Evolutionary conservation across 1,139 yeast species (phyloP), one percentile per base, ranked within the genome.

Genomic region (Pneumocystis murina): DNA sequence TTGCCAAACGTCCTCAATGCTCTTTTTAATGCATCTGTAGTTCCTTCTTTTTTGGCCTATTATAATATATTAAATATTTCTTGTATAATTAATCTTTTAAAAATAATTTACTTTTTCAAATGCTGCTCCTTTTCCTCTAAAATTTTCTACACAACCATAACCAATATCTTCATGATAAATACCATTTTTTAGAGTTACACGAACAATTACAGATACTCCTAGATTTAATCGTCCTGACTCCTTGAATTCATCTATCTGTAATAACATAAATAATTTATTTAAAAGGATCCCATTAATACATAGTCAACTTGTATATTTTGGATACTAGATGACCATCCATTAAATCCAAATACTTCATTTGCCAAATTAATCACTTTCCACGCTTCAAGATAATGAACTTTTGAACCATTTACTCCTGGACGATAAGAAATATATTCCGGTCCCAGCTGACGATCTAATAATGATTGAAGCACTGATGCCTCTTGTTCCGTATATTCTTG

Each of bases 351-450:
- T 3, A 80, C 76, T 59, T 79, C 82, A 69, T 86, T 86, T 3
- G 90, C 87, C 39, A 83, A 71, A 33, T 75, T 75, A 59, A 84
- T 75, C 3, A 82, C 77, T 54, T 75, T 73, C 75, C 75, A 74
- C 12, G 78, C 80, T 66, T 78, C 80, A n/a, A 78, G 64, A 67
- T 78, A 78, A 3, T 74, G 72, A 20, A 76, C 76, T n/a, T 68
- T 68, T 20, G 68, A 68, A 5, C 76, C 75, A n/a, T 78, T 78
- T 7, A 72, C 72, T 0, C 91, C 94, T 1, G 91, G 85, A 58
- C 97, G 79, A 62, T 83, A 82, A 57, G 95, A 84, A 40, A 92
- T 84, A 71, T 83, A 91, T 73, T 91, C 97, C 0, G 97, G 97
- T 0, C 98, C 98, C 41, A 90, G 77, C 61, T 71, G 71, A 57